These are phyloP conservation scores for Schizophyllum commune DNA, from an alignment of 1,284 basidiomycete genomes.

Conservation along the genomic window DNA sequence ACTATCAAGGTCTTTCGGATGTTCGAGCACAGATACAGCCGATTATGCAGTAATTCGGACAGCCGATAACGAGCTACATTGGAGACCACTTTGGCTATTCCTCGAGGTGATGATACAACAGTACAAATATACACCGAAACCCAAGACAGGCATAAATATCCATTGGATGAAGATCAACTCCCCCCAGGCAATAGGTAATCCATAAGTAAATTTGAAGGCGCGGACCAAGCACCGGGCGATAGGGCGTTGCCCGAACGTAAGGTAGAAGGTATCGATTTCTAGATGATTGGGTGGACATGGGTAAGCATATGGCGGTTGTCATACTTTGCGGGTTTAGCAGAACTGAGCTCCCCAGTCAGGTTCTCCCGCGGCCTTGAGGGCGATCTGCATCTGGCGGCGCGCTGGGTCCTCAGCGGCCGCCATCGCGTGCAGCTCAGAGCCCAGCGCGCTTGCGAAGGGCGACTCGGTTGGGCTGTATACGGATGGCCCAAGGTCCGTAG, in stretches of 20 bases:
- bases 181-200: not conserved
- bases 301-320: slow-evolving; percentile 9
- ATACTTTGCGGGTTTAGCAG: slow-evolving; percentile 30
- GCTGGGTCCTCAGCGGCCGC: slow-evolving; percentile 23
- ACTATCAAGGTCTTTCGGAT: no score
- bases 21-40: no score
- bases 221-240: not conserved
- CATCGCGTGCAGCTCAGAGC: slow-evolving; percentile 28
- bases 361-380: slow-evolving; percentile 56
- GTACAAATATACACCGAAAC: not conserved
- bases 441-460: slow-evolving; percentile 29
- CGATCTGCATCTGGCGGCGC: slow-evolving; percentile 51
- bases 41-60: no score
- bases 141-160: not conserved
- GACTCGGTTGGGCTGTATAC: slow-evolving; percentile 24
- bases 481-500: slow-evolving; percentile 7
- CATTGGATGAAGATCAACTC: not conserved
- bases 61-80: no score
- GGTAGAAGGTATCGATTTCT: not conserved
- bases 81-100: no score
- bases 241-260: not conserved
- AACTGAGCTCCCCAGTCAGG: slow-evolving; percentile 70
- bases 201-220: not conserved
- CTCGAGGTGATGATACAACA: not conserved
- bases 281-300: slow-evolving; percentile 6